Conservation (phyloP, 371 early-diverging fungal genomes). For the Funneliformis caledonium region DNA sequence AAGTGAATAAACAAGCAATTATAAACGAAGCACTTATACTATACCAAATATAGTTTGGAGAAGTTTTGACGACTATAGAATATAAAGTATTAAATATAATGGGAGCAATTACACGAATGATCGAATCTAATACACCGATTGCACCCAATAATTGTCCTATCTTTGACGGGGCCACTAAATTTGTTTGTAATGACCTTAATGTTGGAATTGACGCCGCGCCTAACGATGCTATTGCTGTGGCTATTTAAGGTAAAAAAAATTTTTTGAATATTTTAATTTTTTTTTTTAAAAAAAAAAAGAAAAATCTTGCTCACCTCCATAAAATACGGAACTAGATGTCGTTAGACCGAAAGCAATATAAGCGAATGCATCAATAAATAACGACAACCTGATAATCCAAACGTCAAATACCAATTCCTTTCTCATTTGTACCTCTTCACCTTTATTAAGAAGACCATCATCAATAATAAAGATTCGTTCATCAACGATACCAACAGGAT, state of each 20-base stretch:
- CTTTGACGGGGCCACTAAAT: conserved; percentile 26
- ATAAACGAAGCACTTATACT: background rate
- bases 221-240: background rate
- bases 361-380: background rate
- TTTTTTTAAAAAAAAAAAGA: too few relatives aligned
- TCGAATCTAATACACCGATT: conserved; percentile 7
- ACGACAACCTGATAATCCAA: conserved; percentile 31
- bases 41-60: conserved; percentile 29
- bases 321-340: background rate
- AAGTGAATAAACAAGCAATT: background rate
- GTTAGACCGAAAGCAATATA: background rate
- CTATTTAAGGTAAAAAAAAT: background rate
- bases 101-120: background rate
- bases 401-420: conserved; percentile 16
- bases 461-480: too few relatives aligned
- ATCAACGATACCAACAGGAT: background rate
- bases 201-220: background rate
- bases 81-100: conserved; percentile 22
- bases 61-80: conserved; percentile 1
- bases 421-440: background rate
- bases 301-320: background rate
- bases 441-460: background rate
- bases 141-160: conserved; percentile 35
- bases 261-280: background rate
- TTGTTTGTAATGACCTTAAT: conserved; percentile 26